Conservation (phyloP, 164 flowering plant species). For the Platanus orientalis region DNA sequence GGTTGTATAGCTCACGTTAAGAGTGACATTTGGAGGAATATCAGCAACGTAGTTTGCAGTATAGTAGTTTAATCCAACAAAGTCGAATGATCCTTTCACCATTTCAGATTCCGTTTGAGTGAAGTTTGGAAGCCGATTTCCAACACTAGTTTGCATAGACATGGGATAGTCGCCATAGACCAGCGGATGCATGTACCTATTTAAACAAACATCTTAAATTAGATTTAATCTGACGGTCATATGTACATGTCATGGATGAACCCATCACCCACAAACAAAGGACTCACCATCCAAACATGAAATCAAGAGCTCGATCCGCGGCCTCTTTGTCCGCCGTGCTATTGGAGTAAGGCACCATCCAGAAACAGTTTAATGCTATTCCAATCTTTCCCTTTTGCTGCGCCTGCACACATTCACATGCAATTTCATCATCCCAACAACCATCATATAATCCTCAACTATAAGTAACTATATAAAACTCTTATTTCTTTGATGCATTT, state of each 20-base stretch:
- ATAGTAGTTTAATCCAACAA: constrained; percentile 33
- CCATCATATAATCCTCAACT: too few species aligned
- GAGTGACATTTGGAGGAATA: background rate
- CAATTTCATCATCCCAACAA: background rate
- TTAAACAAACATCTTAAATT: background rate
- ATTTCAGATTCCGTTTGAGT: constrained; percentile 10
- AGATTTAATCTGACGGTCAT: background rate
- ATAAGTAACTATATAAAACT: too few species aligned
- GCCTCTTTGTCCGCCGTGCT: constrained; percentile 4
- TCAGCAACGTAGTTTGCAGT: constrained; percentile 22
- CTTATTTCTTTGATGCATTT: too few species aligned
- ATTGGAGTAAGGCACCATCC: constrained; percentile 15
- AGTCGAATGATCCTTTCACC: constrained; percentile 29
- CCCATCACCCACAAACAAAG: background rate
- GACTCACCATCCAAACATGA: constrained; percentile 25
- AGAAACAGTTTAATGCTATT: constrained; percentile 10
- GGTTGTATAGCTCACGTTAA: constrained; percentile 13
- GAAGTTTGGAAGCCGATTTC: constrained; percentile 6
- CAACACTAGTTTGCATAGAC: constrained; percentile 19
- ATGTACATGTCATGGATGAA: background rate
- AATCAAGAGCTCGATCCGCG: constrained; percentile 21
- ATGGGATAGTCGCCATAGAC: constrained; percentile 30
- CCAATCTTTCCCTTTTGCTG: constrained; percentile 23
- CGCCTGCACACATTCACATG: constrained; percentile 1
- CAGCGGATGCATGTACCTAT: constrained; percentile 30